Conservation (phyloP, 176 grass and related monocot species). For the Triticum dicoccoides region DNA sequence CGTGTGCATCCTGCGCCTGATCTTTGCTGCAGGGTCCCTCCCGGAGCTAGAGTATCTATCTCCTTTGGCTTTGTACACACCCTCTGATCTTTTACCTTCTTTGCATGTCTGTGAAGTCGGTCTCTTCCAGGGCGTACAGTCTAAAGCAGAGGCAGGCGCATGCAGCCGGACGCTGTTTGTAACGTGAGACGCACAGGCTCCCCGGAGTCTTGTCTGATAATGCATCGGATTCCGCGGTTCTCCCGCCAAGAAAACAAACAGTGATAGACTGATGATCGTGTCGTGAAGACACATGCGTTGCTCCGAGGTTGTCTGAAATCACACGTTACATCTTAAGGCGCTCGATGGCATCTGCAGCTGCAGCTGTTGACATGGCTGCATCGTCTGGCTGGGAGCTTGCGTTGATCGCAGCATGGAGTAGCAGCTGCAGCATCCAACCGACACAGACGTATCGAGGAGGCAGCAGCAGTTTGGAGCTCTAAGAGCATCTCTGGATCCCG, state of each 20-base stretch:
- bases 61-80: conserved; percentile 21
- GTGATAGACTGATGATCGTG: no score
- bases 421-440: no score
- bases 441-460: no score
- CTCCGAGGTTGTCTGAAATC: background rate
- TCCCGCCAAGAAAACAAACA: background rate
- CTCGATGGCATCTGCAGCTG: no score
- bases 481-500: no score
- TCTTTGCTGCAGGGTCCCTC: conserved; percentile 14
- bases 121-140: background rate
- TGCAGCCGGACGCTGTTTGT: background rate
- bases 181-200: conserved; percentile 8
- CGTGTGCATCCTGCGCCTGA: conserved; percentile 10
- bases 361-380: no score
- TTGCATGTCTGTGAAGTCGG: conserved; percentile 22
- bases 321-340: background rate
- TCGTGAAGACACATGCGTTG: background rate
- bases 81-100: background rate
- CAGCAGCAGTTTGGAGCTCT: no score
- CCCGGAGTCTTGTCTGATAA: conserved; percentile 13
- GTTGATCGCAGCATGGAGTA: no score
- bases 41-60: conserved; percentile 11
- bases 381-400: no score
- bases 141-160: background rate
- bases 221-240: conserved; percentile 27